Base-by-base conservation (phyloP, 2,329 filamentous ascomycete species). In the Diaporthe amygdali region DNA sequence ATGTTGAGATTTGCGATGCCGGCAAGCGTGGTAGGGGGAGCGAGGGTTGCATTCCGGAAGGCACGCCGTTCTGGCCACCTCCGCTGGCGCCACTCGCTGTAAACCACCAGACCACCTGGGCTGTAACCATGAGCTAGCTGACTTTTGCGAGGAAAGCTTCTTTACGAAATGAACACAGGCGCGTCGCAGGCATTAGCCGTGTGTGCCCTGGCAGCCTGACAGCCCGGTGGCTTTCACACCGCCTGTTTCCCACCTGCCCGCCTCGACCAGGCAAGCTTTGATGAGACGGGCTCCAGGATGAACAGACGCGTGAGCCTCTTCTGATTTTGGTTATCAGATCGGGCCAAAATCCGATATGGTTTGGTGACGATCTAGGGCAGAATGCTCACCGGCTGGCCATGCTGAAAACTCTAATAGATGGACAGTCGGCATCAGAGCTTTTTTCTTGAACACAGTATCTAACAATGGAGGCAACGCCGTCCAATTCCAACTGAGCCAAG, bases 161-260 rank as follows among this genome's bases (percentile, higher is more conserved):
- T 44, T 46, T 34, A 27, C n/a, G 37, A 47, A 63, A 32, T 44
- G 39, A 32, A 46, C 10, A 32, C 27, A 32, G 55, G 55, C 39
- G 15, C 37, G 37, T 39, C 37, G 55, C 55, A 27, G 15, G 55
- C 22, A 61, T 15, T 46, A n/a, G 25, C 27, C 39, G 25, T 47
- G 56, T 44, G n/a, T 20, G 25, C 20, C 9, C 25, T 32, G 41
- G n/a, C n/a, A n/a, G n/a, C n/a, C n/a, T n/a, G n/a, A n/a, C n/a
- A n/a, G n/a, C n/a, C n/a, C n/a, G n/a, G 59, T 63, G 41, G 59
- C 59, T 47, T 47, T 34, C 59, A 63, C 59, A 63, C 59, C 59
- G 59, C 59, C 17, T 47, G 25, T 63, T 63, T 47, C 27, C 32
- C 41, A 63, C 27, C 20, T 20, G 59, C 41, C 41, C 59, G 47